Conservation (phyloP, 108 stramenopile species). For the Pseudonitzschia pungens region DNA sequence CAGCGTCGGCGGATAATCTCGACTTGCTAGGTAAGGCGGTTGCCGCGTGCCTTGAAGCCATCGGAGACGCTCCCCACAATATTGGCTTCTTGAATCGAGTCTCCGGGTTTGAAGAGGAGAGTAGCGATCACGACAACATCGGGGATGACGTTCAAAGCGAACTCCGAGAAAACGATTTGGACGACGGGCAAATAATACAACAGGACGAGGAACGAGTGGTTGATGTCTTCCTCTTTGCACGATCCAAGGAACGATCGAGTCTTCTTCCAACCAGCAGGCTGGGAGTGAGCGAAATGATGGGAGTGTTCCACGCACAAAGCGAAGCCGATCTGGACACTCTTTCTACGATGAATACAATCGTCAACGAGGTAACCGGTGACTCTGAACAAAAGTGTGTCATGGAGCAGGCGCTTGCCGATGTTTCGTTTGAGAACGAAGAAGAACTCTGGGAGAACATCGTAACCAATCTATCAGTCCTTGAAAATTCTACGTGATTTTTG, state of each 20-base stretch:
- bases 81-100: constrained; percentile 47
- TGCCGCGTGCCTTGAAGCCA: constrained; percentile 21
- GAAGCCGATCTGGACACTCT: constrained; percentile 39
- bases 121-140: not conserved
- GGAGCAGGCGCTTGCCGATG: constrained; percentile 31
- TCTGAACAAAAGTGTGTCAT: constrained; percentile 11
- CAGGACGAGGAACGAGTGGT: not conserved
- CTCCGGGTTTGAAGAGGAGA: constrained; percentile 30
- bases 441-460: constrained; percentile 30
- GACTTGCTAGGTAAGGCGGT: constrained; percentile 18
- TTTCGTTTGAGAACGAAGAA: constrained; percentile 27
- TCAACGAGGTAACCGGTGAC: not conserved
- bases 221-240: constrained; percentile 48
- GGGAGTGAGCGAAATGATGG: constrained; percentile 60
- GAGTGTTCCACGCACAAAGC: constrained; percentile 53
- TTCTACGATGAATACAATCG: not conserved
- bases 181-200: not conserved
- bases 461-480: constrained; percentile 1
- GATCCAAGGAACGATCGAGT: constrained; percentile 43
- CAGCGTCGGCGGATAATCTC: constrained; percentile 19
- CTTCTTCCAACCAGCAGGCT: constrained; percentile 27
- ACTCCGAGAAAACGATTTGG: not conserved
- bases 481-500: no score
- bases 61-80: constrained; percentile 48
- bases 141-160: not conserved